Evolutionary conservation across 1,139 yeast genomes (phyloP), one percentile per base, ranked within the genome.

Genomic region (Hyphopichia pseudoburtonii): DNA sequence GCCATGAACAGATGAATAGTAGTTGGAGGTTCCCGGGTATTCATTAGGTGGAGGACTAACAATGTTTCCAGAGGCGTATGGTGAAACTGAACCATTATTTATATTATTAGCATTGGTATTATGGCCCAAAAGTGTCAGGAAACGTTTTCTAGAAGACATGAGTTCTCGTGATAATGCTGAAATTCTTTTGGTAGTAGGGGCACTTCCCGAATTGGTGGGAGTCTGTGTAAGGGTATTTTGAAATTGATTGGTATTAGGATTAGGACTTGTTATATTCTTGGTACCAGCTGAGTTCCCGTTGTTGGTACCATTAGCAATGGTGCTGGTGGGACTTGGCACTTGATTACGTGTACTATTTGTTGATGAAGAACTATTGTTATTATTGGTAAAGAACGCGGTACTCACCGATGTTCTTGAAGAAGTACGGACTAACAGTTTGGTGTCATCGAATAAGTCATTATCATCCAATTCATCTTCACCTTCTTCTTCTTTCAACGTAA

Each of bases 81-180:
- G 7, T n/a, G n/a, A n/a, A n/a, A n/a, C n/a, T n/a, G n/a, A n/a
- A 16, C 17, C 11, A 27, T 16, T 27, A 27, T 27, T 27, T 3
- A 6, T 1, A 14, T 23, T 22, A 15, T 22, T 22, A 21, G 33
- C 25, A 12, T 29, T 33, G 17, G 46, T 46, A 21, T 40, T 43
- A 27, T 44, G 45, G 26, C 56, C 54, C 32, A 57, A 46, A 15
- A 59, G 46, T 3, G 60, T 49, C 53, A 57, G 62, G 25, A 61
- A 52, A 32, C 68, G 41, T 41, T 55, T 61, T 26, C 59, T 44
- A 7, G 52, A 45, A 3, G 54, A 44, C 28, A 41, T 35, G 24
- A 45, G 38, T 15, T 51, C 54, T 21, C 50, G 40, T 3, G 52
- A 46, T 25, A 48, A 38, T 4, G 48, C 46, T 5, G 53, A 50